Evolutionary conservation across 225 moss, liverwort and hornwort species (phyloP), one percentile per base, ranked within the genome.

Genomic region (Pseudoscleropodium purum): DNA sequence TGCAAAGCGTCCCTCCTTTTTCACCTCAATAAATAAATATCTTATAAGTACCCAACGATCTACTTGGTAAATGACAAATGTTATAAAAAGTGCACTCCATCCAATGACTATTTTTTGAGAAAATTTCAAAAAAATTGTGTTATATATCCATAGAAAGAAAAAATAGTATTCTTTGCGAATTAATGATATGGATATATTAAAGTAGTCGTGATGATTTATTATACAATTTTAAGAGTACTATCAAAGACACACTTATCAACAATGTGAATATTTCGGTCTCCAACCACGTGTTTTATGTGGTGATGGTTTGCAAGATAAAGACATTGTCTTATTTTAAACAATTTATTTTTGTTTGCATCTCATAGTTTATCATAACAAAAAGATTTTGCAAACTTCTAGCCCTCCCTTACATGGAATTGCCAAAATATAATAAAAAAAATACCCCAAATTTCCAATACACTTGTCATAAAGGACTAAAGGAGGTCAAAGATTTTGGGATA

Each of bases 241-340:
- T 30, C 29, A 51, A 51, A 51, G 3, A 45, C 2, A 2, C 4
- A 45, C 6, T n/a, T 73, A 29, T 1, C 1, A 0, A 0, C 1
- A 18, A 0, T 29, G 4, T 3, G 10, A 51, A 29, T 74, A 18
- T 37, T 18, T 75, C 47, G 1, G 11, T 18, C 11, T 47, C 4
- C 18, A 30, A 19, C 7, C 7, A 47, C 47, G 6, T 31, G 0
- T 0, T 29, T 18, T 0, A 75, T 47, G 5, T 6, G 4, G 18
- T 3, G 2, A 30, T 31, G 30, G 30, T 18, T 29, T 47, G 5
- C 18, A 47, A 30, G 2, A 75, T 47, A 47, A 75, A 75, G 4
- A 31, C 31, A 14, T 16, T 15, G 30, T 75, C 2, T 47, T 11
- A 30, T 31, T 69, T n/a, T 13, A 6, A 69, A 30, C 4, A 18